Evolutionary conservation across 192 early-diverging fungal genomes (phyloP), one percentile per base, ranked within the genome.

Genomic region (Chytriomyces confervae): DNA sequence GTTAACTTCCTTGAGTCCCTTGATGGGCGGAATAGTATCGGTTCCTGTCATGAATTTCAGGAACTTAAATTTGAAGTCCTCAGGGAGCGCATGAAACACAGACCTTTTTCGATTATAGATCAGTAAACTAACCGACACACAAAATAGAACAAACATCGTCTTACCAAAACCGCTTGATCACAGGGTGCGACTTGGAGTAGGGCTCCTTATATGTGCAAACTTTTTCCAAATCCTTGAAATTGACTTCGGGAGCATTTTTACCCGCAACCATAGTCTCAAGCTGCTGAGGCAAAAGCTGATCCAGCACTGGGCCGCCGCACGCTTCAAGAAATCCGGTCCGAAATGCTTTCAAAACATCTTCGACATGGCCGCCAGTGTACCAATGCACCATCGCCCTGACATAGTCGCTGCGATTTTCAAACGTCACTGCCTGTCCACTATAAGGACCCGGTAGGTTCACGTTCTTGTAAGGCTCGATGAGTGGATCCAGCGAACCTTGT

Each of bases 11-110:
- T 70, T 67, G 7, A 77, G 49, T 11, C 75, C 75, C 10, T 45
- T 18, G 27, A 77, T 68, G 16, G 75, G 64, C 23, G 75, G 75
- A 23, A 77, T 70, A 11, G 66, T 46, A 61, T 77, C 75, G 13
- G 75, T 77, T 5, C 75, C 75, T 10, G 75, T 77, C 64, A 77
- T 70, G 27, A 77, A 77, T 60, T 61, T 67, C 57, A 77, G 49
- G 44, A 77, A 77, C 29, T 77, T 70, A 27, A 27, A 62, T 77
- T 77, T 77, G 51, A 69, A 62, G 18, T 67, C 68, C 10, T 9
- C n/a, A n/a, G 75, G 66, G 5, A 77, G 61, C 16, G 66, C 66
- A 47, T 77, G 75, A 20, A 77, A 67, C 45, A 77, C 75, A 0
- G 64, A 68, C 75, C 75, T 77, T 27, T 20, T n/a, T 57, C 13